Conservation (phyloP, 345 rosid genomes). For the Boechera divaricarpa region DNA sequence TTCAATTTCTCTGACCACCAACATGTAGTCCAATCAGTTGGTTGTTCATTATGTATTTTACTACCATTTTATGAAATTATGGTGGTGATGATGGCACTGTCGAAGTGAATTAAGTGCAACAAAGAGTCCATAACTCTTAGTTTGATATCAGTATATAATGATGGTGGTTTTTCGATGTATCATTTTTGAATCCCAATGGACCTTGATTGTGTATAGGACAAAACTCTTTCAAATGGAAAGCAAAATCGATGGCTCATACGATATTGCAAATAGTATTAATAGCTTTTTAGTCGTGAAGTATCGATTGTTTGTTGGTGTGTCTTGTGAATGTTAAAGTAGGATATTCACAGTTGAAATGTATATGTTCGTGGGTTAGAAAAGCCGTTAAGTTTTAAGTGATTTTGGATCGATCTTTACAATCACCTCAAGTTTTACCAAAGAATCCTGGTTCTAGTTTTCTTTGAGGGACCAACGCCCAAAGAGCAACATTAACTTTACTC, state of each 20-base stretch:
- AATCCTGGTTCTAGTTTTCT: too few relatives aligned
- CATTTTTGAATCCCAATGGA: background rate
- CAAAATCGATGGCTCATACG: background rate
- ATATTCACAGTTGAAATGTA: too few relatives aligned
- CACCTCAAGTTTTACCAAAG: too few relatives aligned
- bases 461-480: too few relatives aligned
- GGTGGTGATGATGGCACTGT: background rate
- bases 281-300: too few relatives aligned
- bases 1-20: background rate
- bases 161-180: background rate
- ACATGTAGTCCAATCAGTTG: background rate
- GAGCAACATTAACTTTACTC: background rate
- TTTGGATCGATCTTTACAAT: too few relatives aligned
- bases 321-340: too few relatives aligned
- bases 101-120: background rate
- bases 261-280: too few relatives aligned
- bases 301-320: too few relatives aligned
- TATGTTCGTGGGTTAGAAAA: too few relatives aligned
- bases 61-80: background rate
- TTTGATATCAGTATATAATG: background rate
- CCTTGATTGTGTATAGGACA: background rate
- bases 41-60: background rate
- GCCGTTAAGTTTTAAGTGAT: too few relatives aligned
- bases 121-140: background rate
- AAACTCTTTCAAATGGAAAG: background rate